Conservation (phyloP, 306 rosid genomes). For the Alnus rubra region DNA sequence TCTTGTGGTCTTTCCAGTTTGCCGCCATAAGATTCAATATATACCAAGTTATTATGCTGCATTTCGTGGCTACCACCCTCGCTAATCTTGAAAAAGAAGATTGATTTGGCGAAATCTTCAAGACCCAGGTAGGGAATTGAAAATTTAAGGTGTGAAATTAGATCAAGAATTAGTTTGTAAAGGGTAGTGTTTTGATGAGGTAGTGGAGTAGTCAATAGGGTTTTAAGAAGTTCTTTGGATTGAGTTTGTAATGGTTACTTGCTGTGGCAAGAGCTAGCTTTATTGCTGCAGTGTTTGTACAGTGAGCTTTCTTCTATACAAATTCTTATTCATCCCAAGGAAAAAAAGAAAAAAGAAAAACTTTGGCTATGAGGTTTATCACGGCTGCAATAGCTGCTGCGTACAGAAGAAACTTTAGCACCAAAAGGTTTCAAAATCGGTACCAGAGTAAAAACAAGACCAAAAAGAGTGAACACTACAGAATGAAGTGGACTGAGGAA, state of each 20-base stretch:
- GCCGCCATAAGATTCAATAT: neutral
- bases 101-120: neutral
- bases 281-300: too few species aligned
- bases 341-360: neutral
- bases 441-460: neutral
- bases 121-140: slow-evolving; percentile 14
- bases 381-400: slow-evolving; percentile 13
- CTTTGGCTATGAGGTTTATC: slow-evolving; percentile 13
- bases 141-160: neutral
- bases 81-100: neutral
- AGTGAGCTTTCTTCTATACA: too few species aligned
- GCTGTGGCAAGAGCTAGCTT: too few species aligned
- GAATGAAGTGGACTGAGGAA: slow-evolving; percentile 48
- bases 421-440: slow-evolving; percentile 13
- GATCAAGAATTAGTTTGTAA: too few species aligned
- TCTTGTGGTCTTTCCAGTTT: neutral
- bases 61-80: too few species aligned
- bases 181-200: too few species aligned
- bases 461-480: slow-evolving; percentile 8
- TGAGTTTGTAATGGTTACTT: too few species aligned
- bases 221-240: too few species aligned
- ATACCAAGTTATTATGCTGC: too few species aligned
- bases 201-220: too few species aligned
- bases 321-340: too few species aligned
- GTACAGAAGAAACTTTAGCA: slow-evolving; percentile 37